Percentiles rank a stretch among this genome's conserved stretches.
Conservation (phyloP, 768 basidiomycete species). For the Termitomyces sp. region DNA sequence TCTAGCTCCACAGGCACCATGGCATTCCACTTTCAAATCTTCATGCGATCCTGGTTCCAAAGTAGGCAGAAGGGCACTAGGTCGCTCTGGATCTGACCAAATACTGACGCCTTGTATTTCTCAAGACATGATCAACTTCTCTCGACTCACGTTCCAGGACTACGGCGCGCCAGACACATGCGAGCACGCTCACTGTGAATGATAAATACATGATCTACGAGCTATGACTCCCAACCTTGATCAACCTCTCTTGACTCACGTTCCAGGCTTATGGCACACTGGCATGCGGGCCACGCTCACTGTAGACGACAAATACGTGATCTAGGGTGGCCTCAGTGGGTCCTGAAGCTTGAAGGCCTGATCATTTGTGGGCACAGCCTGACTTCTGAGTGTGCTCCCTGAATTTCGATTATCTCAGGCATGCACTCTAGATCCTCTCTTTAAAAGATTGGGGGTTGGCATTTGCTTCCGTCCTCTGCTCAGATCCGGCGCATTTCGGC, state of each 20-base stretch:
- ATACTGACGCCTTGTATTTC: background rate
- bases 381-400: background rate
- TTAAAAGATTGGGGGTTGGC: background rate
- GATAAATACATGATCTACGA: background rate
- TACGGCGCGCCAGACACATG: background rate
- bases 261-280: background rate
- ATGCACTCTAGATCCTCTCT: background rate
- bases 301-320: background rate
- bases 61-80: background rate
- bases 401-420: background rate
- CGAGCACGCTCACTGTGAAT: background rate
- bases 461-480: background rate
- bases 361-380: background rate
- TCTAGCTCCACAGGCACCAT: background rate
- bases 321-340: background rate
- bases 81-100: no score
- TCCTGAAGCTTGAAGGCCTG: background rate
- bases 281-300: background rate
- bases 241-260: background rate
- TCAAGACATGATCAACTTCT: background rate
- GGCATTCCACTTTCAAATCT: background rate
- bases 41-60: background rate
- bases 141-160: background rate
- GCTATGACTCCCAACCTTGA: no score
- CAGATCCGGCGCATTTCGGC: background rate